Evolutionary conservation across 352 stramenopile species (phyloP), one percentile per base, ranked within the genome.

Genomic region (Phytophthora foliorum): DNA sequence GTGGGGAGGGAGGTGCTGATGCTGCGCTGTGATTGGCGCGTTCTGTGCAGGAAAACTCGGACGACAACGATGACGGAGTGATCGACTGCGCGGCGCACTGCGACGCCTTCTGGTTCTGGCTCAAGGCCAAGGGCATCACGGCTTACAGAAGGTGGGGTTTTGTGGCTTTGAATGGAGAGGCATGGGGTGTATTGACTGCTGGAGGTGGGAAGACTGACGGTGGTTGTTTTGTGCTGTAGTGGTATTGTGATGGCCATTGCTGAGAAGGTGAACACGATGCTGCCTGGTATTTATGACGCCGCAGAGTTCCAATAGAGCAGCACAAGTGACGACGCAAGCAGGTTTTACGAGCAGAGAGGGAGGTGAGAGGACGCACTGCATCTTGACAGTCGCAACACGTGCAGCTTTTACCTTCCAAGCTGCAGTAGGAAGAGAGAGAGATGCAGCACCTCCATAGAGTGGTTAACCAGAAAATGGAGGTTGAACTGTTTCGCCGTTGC

Each of bases 171-270:
- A 34, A 5, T 24, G 17, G 17, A 22, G 39, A 24, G 39, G 6
- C 1, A 4, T 46, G 29, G 13, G 8, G 10, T n/a, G 27, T 31
- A 6, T 17, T 61, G n/a, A n/a, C n/a, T n/a, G n/a, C n/a, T n/a
- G n/a, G n/a, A n/a, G n/a, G n/a, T n/a, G 45, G 19, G 7, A 7
- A 45, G 27, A 48, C 25, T 72, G 36, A 69, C 41, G 14, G 9
- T 16, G 4, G 8, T 22, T 59, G 45, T 2, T 57, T 70, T 53
- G 29, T 46, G 17, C 10, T 54, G 19, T 63, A 98, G 93, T 59
- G 97, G 94, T 16, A 98, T 99, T 78, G 97, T 99, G 22, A 97
- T 98, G 81, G 94, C 94, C 13, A 97, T 99, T 74, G 97, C 97
- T 8, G 96, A 99, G 78, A 99, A 99, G 81, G 89, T 98, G 49